phyloP scores from a whole-genome alignment of 2,329 filamentous ascomycete species.

The Coniochaeta sp. region DNA sequence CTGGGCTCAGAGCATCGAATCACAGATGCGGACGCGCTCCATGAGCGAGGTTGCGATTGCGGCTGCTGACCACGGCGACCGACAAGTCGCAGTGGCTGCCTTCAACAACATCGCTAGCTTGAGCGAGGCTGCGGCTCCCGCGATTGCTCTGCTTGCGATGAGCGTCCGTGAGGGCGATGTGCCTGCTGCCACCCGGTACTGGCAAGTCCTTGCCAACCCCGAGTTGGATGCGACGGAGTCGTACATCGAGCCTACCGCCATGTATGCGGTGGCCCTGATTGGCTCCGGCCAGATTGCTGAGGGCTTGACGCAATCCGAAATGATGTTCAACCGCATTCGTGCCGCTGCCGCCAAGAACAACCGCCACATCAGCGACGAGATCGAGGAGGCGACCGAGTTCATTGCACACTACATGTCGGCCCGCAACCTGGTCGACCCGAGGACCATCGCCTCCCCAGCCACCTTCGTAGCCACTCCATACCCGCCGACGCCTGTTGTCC shows the following conservation, averaged over 20 bases:
- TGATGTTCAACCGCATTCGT: constrained; percentile 82
- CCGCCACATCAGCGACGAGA: constrained; percentile 63
- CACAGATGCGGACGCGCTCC: constrained; percentile 50
- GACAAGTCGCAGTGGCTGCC: constrained; percentile 59
- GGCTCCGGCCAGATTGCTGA: constrained; percentile 79
- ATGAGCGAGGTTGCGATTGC: constrained; percentile 68
- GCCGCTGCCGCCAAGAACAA: constrained; percentile 44
- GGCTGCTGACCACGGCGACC: constrained; percentile 74
- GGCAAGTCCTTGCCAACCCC: constrained; percentile 63
- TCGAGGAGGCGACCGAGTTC: constrained; percentile 79
- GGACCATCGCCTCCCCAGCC: constrained; percentile 39
- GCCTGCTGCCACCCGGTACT: constrained; percentile 69
- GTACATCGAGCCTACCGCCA: constrained; percentile 80
- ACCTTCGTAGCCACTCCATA: constrained; percentile 44
- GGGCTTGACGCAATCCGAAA: constrained; percentile 69
- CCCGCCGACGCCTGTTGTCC: constrained; percentile 46
- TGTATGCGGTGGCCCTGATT: constrained; percentile 86
- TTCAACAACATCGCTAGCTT: constrained; percentile 54
- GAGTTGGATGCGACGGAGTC: constrained; percentile 52
- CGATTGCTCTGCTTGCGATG: constrained; percentile 79
- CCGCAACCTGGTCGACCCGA: constrained; percentile 47
- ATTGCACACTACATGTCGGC: constrained; percentile 52
- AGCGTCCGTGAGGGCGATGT: constrained; percentile 79
- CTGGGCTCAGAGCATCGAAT: constrained; percentile 61
- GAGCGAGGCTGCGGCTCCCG: constrained; percentile 46